Conservation (phyloP, 2,329 filamentous ascomycete genomes). For the Lasiodiplodia citricola region DNA sequence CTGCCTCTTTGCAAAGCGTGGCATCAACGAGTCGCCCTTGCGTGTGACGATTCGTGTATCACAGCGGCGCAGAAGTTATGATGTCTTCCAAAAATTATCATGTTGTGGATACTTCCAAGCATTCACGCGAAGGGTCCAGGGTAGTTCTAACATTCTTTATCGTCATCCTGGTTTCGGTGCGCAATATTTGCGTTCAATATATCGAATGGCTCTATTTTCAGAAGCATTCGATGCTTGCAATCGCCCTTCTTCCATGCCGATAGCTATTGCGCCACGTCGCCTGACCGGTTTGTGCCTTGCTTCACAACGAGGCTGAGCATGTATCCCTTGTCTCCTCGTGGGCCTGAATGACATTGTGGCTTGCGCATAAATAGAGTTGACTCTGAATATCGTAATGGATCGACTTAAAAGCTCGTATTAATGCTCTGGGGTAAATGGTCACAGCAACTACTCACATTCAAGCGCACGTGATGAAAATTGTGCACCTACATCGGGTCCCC, state of each 20-base stretch:
- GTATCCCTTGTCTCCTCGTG: background rate
- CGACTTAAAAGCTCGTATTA: background rate
- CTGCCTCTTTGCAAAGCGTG: too few relatives aligned
- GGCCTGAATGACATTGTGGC: background rate
- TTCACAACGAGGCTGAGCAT: background rate
- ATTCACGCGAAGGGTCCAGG: background rate
- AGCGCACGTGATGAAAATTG: too few relatives aligned
- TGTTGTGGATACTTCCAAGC: background rate
- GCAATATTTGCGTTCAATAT: constrained; percentile 2
- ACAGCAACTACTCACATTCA: too few relatives aligned
- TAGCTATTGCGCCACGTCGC: background rate
- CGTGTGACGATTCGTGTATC: background rate
- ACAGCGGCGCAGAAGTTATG: background rate
- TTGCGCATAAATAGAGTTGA: background rate
- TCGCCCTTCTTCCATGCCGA: background rate
- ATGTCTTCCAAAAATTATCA: background rate
- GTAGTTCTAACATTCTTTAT: background rate
- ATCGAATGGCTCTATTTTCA: constrained; percentile 21
- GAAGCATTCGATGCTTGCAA: background rate
- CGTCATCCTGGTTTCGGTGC: background rate
- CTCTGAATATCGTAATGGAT: background rate
- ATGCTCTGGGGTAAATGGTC: too few relatives aligned
- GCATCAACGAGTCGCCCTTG: constrained; percentile 8
- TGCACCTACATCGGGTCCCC: too few relatives aligned
- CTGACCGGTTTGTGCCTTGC: background rate